Percentiles rank a stretch among this genome's conserved stretches.
phyloP scores from a whole-genome alignment of 208 protist species.

The Crithidia thermophila region DNA sequence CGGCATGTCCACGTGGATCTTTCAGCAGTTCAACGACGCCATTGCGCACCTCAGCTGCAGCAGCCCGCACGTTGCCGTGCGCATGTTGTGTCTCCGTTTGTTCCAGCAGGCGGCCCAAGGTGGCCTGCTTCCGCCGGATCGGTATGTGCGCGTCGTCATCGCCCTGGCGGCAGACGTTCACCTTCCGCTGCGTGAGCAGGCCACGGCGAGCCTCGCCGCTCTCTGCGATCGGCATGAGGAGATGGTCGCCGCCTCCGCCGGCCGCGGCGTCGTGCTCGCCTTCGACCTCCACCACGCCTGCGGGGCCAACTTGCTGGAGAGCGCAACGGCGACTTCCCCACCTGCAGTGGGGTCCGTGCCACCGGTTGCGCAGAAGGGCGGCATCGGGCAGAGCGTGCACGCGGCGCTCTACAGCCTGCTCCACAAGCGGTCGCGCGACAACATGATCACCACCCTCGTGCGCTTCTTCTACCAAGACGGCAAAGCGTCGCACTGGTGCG shows the following conservation, averaged over 20 bases:
- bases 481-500: conserved; percentile 51
- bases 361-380: neutral
- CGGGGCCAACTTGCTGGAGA: conserved; percentile 53
- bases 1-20: conserved; percentile 87
- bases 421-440: conserved; percentile 60
- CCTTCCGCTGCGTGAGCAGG: conserved; percentile 44
- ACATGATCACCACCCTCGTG: conserved; percentile 55
- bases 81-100: conserved; percentile 59
- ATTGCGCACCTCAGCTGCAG: conserved; percentile 51
- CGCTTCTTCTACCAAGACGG: conserved; percentile 73
- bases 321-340: conserved; percentile 22
- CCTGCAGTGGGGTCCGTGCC: neutral
- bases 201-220: conserved; percentile 39
- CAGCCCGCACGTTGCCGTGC: conserved; percentile 36
- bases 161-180: conserved; percentile 61
- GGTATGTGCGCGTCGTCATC: conserved; percentile 60
- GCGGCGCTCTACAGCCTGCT: conserved; percentile 50
- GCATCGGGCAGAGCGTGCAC: conserved; percentile 37
- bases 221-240: conserved; percentile 65
- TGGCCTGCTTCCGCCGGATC: conserved; percentile 73
- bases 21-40: conserved; percentile 68
- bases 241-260: conserved; percentile 46
- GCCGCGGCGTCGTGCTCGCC: conserved; percentile 46
- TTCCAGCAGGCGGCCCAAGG: conserved; percentile 59
- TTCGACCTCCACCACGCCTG: conserved; percentile 68